phyloP scores from a whole-genome alignment of 1,284 basidiomycete species.

The Leccinum pachyderme region DNA sequence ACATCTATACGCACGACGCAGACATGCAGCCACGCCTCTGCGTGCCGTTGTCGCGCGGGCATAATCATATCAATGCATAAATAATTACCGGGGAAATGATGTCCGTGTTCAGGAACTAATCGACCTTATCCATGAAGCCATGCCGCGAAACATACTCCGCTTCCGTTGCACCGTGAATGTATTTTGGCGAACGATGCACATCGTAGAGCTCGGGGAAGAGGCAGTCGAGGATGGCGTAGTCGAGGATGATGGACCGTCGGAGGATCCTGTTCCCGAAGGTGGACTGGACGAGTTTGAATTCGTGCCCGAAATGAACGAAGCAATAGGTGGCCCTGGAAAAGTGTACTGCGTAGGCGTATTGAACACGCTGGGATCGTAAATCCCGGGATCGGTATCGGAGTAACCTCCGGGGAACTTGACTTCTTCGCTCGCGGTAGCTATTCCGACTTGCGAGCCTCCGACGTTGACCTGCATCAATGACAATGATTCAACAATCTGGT shows the following conservation, averaged over 20 bases:
- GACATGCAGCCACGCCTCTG: neutral
- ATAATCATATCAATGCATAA: neutral
- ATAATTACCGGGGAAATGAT: neutral
- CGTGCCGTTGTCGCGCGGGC: neutral
- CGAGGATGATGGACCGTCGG: constrained; percentile 4
- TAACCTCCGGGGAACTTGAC: constrained; percentile 71
- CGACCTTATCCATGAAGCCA: constrained; percentile 27
- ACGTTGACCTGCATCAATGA: constrained; percentile 48
- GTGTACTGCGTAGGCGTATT: constrained; percentile 38
- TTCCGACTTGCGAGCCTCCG: constrained; percentile 48
- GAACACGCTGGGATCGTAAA: constrained; percentile 46
- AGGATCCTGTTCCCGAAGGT: constrained; percentile 39
- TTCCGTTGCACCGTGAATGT: constrained; percentile 18
- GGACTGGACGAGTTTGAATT: constrained; percentile 11
- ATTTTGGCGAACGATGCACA: constrained; percentile 23
- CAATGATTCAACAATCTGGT: neutral
- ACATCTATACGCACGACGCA: neutral
- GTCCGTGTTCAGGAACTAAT: constrained; percentile 13
- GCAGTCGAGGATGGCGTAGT: constrained; percentile 8
- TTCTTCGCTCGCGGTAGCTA: constrained; percentile 43
- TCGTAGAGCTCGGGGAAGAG: constrained; percentile 2
- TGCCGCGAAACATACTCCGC: constrained; percentile 12
- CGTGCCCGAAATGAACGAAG: constrained; percentile 36
- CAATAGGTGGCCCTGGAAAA: constrained; percentile 53
- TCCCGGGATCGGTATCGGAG: constrained; percentile 59